These are phyloP conservation scores for Tuber calosporum DNA, from an alignment of 495 filamentous ascomycete genomes.

Conservation along the genomic window DNA sequence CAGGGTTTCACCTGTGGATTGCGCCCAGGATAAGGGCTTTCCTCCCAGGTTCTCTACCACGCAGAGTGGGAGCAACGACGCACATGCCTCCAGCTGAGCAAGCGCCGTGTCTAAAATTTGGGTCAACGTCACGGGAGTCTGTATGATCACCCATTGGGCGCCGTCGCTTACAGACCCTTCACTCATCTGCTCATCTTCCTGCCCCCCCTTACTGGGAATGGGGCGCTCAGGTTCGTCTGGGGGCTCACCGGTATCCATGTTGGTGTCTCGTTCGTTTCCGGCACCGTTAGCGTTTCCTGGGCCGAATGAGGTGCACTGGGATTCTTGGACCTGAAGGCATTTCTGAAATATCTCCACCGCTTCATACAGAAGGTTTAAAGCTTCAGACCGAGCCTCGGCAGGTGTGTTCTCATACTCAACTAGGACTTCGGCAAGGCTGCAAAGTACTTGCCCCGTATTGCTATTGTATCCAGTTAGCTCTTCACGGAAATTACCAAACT, in stretches of 20 bases:
- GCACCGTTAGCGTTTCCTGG: not conserved
- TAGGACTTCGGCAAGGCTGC: conserved; percentile 28
- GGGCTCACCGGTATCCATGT: conserved; percentile 7
- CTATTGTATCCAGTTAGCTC: conserved; percentile 22
- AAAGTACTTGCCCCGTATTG: conserved; percentile 38
- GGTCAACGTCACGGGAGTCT: conserved; percentile 20
- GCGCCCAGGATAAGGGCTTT: conserved; percentile 18
- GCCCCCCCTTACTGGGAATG: not conserved
- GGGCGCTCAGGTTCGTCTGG: not conserved
- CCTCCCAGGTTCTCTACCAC: conserved; percentile 14
- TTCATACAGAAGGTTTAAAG: conserved; percentile 19
- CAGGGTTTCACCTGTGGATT: conserved; percentile 17
- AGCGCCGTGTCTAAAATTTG: conserved; percentile 28
- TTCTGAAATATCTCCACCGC: conserved; percentile 29
- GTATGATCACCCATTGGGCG: conserved; percentile 26
- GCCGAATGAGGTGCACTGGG: conserved; percentile 3
- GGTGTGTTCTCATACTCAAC: conserved; percentile 22
- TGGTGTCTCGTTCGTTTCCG: not conserved
- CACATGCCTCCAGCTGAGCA: conserved; percentile 18
- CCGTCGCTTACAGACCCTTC: conserved; percentile 17
- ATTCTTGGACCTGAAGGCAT: conserved; percentile 27
- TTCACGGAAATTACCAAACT: not conserved
- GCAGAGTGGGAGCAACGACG: conserved; percentile 20
- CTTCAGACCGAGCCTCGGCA: conserved; percentile 18
- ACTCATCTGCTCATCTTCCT: conserved; percentile 19